Evolutionary conservation across 306 rosid genomes (phyloP).

Genomic region (Vicia faba): DNA sequence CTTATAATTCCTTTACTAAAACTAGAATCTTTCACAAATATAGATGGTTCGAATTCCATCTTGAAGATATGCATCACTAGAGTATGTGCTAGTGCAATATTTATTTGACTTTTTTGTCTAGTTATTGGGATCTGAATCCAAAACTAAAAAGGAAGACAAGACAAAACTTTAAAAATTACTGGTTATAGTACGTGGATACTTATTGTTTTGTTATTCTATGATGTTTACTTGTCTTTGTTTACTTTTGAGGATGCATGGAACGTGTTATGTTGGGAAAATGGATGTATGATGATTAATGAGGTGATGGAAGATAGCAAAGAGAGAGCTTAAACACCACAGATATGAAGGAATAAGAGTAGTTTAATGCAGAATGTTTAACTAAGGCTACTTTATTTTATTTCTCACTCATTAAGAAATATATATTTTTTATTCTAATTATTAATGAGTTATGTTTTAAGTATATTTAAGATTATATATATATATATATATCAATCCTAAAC

Average conservation of each 20-base stretch:
- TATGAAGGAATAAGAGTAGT: constrained; percentile 16
- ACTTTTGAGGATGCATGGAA: constrained; percentile 38
- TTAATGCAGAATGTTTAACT: too few species aligned
- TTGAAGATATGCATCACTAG: constrained; percentile 17
- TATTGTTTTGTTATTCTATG: constrained; percentile 29
- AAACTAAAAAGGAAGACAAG: constrained; percentile 26
- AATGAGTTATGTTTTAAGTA: too few species aligned
- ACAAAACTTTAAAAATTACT: constrained; percentile 27
- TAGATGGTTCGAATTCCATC: constrained; percentile 50
- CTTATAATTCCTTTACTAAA: constrained; percentile 34
- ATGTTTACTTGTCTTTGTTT: constrained; percentile 42
- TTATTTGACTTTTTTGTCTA: constrained; percentile 12
- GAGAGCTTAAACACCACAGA: constrained; percentile 45
- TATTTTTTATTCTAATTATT: too few species aligned
- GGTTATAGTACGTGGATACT: constrained; percentile 26
- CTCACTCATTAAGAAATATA: too few species aligned
- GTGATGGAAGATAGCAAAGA: constrained; percentile 28
- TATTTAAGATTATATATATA: too few species aligned
- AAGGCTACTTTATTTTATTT: too few species aligned
- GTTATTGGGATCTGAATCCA: constrained; percentile 24
- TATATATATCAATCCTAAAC: too few species aligned
- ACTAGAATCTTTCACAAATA: constrained; percentile 37
- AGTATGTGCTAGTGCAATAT: neutral
- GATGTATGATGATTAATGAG: constrained; percentile 38
- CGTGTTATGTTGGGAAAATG: constrained; percentile 34